Conservation (phyloP, 2,329 filamentous ascomycete genomes). For the Cryoendolithus antarcticus region DNA sequence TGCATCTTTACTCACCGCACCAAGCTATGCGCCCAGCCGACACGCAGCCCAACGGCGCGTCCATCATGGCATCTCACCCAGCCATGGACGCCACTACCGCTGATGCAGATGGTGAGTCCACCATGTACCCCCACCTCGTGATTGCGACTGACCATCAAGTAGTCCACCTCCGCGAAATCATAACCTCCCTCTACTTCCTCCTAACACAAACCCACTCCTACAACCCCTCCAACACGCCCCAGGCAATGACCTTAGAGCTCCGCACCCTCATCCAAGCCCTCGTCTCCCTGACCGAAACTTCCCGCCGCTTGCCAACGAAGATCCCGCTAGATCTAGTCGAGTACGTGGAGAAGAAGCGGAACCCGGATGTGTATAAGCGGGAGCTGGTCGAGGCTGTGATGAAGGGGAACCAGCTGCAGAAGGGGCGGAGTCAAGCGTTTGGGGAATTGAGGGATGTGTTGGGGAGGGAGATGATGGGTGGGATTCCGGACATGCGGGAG, state of each 20-base stretch:
- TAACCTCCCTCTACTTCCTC: conserved; percentile 49
- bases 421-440: conserved; percentile 49
- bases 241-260: conserved; percentile 46
- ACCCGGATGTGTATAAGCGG: conserved; percentile 55
- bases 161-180: conserved; percentile 40
- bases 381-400: conserved; percentile 54
- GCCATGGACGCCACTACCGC: conserved; percentile 3
- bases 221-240: conserved; percentile 43
- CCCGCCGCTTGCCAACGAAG: conserved; percentile 38
- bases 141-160: too few relatives aligned
- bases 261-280: conserved; percentile 40
- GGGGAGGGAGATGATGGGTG: conserved; percentile 44
- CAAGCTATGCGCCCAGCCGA: too few relatives aligned
- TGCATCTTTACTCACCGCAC: too few relatives aligned
- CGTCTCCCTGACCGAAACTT: conserved; percentile 37
- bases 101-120: conserved; percentile 2
- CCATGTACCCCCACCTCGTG: too few relatives aligned
- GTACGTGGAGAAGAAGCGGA: conserved; percentile 51
- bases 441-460: conserved; percentile 46
- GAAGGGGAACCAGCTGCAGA: conserved; percentile 49
- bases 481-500: conserved; percentile 43
- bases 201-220: conserved; percentile 49
- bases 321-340: conserved; percentile 52
- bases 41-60: neutral
- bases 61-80: neutral